Evolutionary conservation across 768 basidiomycete genomes (phyloP).

Genomic region (Strobilomyces confusus): DNA sequence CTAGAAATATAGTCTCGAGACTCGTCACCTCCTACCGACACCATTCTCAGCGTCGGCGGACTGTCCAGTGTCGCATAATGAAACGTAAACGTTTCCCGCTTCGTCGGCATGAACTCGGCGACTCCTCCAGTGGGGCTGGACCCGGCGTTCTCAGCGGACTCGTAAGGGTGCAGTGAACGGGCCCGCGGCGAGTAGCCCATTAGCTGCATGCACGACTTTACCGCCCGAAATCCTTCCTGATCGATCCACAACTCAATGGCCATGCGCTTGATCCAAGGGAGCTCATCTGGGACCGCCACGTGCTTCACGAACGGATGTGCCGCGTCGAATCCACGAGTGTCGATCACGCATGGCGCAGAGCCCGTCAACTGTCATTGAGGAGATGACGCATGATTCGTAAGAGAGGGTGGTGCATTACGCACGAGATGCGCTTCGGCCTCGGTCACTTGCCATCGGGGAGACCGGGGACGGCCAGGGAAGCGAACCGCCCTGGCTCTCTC

Average conservation of each 20-base stretch:
- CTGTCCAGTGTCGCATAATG: constrained; percentile 68
- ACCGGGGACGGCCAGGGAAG: constrained; percentile 23
- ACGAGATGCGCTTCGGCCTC: constrained; percentile 11
- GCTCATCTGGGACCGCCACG: constrained; percentile 33
- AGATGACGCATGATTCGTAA: not conserved
- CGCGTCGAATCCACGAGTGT: constrained; percentile 2
- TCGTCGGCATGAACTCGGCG: constrained; percentile 62
- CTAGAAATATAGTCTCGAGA: constrained; percentile 71
- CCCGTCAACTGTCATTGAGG: constrained; percentile 16
- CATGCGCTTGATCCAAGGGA: constrained; percentile 52
- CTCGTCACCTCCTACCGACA: constrained; percentile 65
- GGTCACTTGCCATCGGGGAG: constrained; percentile 18
- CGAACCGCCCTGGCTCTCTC: constrained; percentile 33
- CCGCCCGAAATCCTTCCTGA: constrained; percentile 76
- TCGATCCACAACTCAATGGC: constrained; percentile 69
- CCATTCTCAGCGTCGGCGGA: constrained; percentile 63
- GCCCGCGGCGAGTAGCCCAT: constrained; percentile 44
- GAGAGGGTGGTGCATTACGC: constrained; percentile 3
- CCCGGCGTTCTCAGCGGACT: constrained; percentile 22
- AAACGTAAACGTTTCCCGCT: constrained; percentile 58
- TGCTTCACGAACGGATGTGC: constrained; percentile 11
- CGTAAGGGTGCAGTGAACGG: constrained; percentile 26
- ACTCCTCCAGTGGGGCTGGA: constrained; percentile 41
- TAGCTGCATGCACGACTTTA: constrained; percentile 56
- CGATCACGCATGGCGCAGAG: constrained; percentile 2